These are phyloP conservation scores for Lentinula boryana DNA, from an alignment of 768 basidiomycete genomes.

Conservation along the genomic window DNA sequence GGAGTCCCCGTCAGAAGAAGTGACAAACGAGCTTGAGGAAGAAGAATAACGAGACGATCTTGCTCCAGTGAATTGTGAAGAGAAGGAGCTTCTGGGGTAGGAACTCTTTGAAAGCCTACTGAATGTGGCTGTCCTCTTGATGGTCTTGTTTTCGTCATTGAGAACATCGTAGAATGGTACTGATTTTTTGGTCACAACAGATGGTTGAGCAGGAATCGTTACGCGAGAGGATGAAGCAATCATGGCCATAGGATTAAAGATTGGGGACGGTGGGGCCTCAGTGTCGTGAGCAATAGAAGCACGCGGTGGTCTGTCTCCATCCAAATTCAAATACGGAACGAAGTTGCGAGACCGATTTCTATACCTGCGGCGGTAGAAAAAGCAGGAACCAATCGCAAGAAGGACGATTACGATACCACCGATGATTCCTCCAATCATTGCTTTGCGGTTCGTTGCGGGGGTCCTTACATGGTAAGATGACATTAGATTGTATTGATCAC, in stretches of 20 bases:
- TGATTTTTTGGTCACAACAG: not conserved
- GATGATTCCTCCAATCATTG: not conserved
- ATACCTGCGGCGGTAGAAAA: not conserved
- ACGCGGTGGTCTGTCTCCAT: not conserved
- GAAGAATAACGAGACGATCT: not conserved
- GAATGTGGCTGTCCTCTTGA: not conserved
- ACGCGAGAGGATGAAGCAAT: not conserved
- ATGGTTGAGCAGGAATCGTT: not conserved
- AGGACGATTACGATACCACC: not conserved
- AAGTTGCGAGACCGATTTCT: not conserved
- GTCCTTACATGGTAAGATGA: not conserved
- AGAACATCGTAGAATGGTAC: not conserved
- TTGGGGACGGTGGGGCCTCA: not conserved
- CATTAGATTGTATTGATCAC: not conserved
- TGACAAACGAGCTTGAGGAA: not conserved
- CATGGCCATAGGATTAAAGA: conserved; percentile 3
- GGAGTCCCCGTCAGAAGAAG: not conserved
- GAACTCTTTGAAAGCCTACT: not conserved
- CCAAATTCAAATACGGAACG: not conserved
- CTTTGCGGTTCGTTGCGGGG: not conserved
- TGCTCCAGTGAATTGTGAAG: not conserved
- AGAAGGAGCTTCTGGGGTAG: not conserved
- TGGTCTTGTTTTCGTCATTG: not conserved
- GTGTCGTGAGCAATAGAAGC: not conserved
- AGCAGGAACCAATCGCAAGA: not conserved